These are phyloP conservation scores for Rhynchosporium agropyri DNA, from an alignment of 2,329 filamentous ascomycete genomes.

Conservation along the genomic window DNA sequence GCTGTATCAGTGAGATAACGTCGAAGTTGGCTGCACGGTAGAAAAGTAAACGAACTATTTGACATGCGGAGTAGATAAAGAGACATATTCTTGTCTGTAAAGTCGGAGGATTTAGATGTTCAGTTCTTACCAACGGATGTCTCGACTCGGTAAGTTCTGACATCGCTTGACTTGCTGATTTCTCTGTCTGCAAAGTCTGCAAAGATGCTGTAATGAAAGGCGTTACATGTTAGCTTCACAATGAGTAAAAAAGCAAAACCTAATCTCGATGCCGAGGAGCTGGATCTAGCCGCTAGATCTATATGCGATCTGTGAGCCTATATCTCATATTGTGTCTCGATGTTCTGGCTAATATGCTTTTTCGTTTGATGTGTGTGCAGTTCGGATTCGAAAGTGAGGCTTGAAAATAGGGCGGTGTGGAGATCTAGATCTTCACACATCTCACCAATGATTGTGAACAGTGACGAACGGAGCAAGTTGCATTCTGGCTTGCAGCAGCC, in stretches of 20 bases:
- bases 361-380: background rate
- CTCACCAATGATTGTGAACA: no score
- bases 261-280: background rate
- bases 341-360: conserved; percentile 5
- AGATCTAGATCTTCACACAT: no score
- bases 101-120: no score
- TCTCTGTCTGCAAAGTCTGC: background rate
- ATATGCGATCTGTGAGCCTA: conserved; percentile 18
- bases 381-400: no score
- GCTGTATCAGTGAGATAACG: no score
- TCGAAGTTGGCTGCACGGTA: background rate
- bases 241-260: no score
- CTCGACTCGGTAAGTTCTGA: conserved; percentile 1
- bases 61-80: background rate
- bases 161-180: background rate
- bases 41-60: conserved; percentile 3
- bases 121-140: background rate
- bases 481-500: no score
- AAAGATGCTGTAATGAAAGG: no score
- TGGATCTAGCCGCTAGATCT: conserved; percentile 6
- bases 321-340: background rate
- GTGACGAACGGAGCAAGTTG: no score
- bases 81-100: background rate
- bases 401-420: background rate
- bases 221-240: no score